Evolutionary conservation across 805 yeast species (phyloP).

Genomic region (Metschnikowia cerradonensis): DNA sequence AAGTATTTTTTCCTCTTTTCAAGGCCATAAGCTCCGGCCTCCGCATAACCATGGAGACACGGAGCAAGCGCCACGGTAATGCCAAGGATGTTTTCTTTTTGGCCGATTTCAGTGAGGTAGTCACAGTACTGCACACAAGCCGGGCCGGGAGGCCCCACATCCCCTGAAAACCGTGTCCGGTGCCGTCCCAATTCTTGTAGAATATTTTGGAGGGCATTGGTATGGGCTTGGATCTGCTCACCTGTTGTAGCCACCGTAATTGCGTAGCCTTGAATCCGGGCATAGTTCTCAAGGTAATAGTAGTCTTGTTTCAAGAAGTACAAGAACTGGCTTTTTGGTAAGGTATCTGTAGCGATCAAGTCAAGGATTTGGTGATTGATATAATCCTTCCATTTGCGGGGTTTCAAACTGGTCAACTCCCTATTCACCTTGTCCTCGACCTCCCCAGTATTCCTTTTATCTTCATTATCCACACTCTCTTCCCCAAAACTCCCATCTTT

Average conservation of each 20-base stretch:
- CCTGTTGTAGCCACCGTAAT: constrained; percentile 58
- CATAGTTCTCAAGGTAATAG: constrained; percentile 64
- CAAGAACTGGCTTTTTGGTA: constrained; percentile 48
- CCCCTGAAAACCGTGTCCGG: constrained; percentile 40
- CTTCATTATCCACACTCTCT: no score
- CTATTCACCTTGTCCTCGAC: no score
- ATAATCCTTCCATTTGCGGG: constrained; percentile 49
- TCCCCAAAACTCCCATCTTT: no score
- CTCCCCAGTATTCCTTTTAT: no score
- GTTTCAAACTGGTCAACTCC: neutral
- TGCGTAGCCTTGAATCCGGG: constrained; percentile 60
- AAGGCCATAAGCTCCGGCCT: constrained; percentile 44
- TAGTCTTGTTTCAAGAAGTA: constrained; percentile 63
- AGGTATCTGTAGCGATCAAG: constrained; percentile 47
- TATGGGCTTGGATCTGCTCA: constrained; percentile 47
- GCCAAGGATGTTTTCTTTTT: constrained; percentile 55
- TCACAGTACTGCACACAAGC: constrained; percentile 62
- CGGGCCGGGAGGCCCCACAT: constrained; percentile 44
- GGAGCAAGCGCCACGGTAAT: constrained; percentile 70
- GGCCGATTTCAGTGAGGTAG: constrained; percentile 52
- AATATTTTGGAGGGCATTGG: constrained; percentile 48
- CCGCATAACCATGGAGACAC: constrained; percentile 67
- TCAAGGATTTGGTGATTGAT: constrained; percentile 59
- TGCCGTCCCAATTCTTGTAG: constrained; percentile 56
- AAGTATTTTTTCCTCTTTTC: constrained; percentile 16